These are phyloP conservation scores for Kwoniella newhampshirensis DNA, from an alignment of 768 basidiomycete species.

Conservation along the genomic window DNA sequence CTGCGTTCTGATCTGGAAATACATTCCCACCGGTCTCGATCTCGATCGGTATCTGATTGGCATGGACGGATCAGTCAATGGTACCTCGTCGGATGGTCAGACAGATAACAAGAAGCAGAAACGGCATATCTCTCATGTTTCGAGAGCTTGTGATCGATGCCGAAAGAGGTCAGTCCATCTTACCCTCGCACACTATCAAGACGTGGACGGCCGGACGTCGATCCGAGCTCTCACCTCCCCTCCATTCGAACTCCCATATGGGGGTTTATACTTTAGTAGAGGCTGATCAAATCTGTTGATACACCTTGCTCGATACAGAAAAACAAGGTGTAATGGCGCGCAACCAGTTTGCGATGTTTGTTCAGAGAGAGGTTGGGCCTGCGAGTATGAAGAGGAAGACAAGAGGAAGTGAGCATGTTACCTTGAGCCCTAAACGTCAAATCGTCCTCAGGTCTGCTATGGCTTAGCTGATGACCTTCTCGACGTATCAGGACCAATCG, in stretches of 20 bases:
- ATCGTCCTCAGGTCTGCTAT: background rate
- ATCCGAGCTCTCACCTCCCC: no score
- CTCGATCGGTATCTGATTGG: no score
- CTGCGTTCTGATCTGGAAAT: no score
- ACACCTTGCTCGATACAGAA: background rate
- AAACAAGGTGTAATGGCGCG: constrained; percentile 24
- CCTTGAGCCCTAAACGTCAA: no score
- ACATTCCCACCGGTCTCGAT: no score
- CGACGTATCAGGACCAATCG: constrained; percentile 15
- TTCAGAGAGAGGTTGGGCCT: constrained; percentile 12
- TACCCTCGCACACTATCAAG: no score
- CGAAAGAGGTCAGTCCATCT: constrained; percentile 22
- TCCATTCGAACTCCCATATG: no score
- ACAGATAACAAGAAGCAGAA: background rate
- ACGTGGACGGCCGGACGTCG: no score
- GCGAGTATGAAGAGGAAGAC: constrained; percentile 29
- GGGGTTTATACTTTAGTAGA: no score
- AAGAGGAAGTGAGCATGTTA: constrained; percentile 25
- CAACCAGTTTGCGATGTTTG: constrained; percentile 19
- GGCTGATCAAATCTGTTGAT: background rate
- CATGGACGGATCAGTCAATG: no score
- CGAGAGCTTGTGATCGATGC: constrained; percentile 25
- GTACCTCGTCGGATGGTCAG: no score
- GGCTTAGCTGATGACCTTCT: background rate
- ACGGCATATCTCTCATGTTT: constrained; percentile 12